Evolutionary conservation across 495 filamentous ascomycete species (phyloP).

Genomic region (Neurospora sp.): DNA sequence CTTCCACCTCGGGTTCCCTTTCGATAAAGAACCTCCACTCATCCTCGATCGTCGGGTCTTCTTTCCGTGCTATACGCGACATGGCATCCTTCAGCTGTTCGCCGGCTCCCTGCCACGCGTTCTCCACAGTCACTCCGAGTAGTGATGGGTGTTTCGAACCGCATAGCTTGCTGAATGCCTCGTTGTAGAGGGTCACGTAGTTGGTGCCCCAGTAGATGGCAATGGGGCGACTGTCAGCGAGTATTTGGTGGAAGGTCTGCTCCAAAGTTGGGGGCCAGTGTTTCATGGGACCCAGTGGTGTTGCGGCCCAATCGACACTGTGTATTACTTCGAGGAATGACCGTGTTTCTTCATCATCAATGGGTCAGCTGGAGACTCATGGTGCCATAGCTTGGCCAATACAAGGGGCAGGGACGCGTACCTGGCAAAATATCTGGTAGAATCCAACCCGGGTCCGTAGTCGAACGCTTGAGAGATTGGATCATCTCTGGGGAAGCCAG

Average conservation of each 20-base stretch:
- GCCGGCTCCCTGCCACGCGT: constrained; percentile 26
- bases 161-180: constrained; percentile 32
- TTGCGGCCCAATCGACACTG: constrained; percentile 44
- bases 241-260: constrained; percentile 50
- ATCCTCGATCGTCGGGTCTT: constrained; percentile 21
- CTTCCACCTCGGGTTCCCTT: constrained; percentile 18
- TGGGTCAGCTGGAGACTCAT: background rate
- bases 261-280: constrained; percentile 45
- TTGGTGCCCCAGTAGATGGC: constrained; percentile 40
- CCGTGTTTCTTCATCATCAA: constrained; percentile 16
- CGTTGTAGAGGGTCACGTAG: constrained; percentile 36
- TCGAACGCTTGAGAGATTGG: constrained; percentile 12
- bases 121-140: constrained; percentile 28
- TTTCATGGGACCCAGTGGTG: constrained; percentile 51
- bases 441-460: constrained; percentile 21
- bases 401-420: constrained; percentile 1
- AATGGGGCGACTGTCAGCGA: constrained; percentile 54
- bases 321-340: constrained; percentile 25
- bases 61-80: constrained; percentile 11
- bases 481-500: constrained; percentile 10
- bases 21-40: constrained; percentile 38
- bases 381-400: background rate
- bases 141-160: constrained; percentile 26
- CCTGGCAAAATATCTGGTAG: constrained; percentile 22
- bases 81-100: constrained; percentile 24